Base-by-base conservation (phyloP, 495 filamentous ascomycete species). In the Sordaria brevicollis region DNA sequence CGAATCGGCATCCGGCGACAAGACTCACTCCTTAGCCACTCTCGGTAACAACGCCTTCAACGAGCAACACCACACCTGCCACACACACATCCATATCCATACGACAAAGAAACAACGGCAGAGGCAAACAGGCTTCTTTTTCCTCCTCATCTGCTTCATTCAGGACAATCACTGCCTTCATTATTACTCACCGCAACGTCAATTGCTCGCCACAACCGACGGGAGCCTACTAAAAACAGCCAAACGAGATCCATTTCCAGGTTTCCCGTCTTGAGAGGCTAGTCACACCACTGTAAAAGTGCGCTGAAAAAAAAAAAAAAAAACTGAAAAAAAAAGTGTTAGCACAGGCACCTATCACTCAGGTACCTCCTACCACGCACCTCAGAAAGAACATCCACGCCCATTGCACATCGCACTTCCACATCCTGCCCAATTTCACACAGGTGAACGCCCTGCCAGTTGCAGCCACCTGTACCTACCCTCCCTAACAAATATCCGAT, bases 381-480 rank as follows among this genome's bases (percentile, higher is more conserved):
- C n/a, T n/a, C 49, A 31, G 6, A 31, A 57, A 62, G 25, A 62
- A 17, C 49, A 17, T 31, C 49, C 49, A 5, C 49, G 19, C 41
- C 19, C 19, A 49, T 49, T 49, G 41, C 43, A 54, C 43, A 54
- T 54, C 43, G 43, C 43, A 54, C 19, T 25, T 54, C 21, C 49
- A 62, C 25, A 62, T n/a, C n/a, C n/a, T n/a, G n/a, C n/a, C n/a
- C 67, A 65, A 41, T 54, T 36, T 65, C 65, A 37, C 68, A 37
- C 67, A 69, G 67, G 71, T 67, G 57, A 65, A 70, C 66, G 57
- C 49, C 71, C 67, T 78, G 78, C 75, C 80, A 81, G 77, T 79
- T 81, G 81, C 78, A 78, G 79, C 80, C 81, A 83, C 81, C 81
- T 81, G 79, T 76, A n/a, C n/a, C n/a, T 78, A 76, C 74, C 66